Evolutionary conservation across 768 basidiomycete species (phyloP).

Genomic region (Amanita brunnescens): DNA sequence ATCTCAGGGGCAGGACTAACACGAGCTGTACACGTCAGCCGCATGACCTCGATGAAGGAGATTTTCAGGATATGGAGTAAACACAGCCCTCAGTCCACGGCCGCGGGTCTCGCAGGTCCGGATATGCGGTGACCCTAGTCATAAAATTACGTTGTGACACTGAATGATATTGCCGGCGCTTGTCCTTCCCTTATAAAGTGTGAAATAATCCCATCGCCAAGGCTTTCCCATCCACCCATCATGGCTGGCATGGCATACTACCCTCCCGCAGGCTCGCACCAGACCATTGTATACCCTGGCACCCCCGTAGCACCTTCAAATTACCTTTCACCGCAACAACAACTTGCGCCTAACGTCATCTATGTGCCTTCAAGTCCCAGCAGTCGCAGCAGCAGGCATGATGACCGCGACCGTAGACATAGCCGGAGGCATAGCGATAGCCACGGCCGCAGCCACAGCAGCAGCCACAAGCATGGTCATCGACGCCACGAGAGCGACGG

Average conservation of each 20-base stretch:
- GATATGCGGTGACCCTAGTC: neutral
- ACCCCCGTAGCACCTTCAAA: conserved; percentile 2
- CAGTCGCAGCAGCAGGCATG: conserved; percentile 9
- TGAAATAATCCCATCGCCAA: neutral
- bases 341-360: conserved; percentile 7
- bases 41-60: conserved; percentile 88
- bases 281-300: conserved; percentile 26
- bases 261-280: conserved; percentile 27
- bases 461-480: neutral
- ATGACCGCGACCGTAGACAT: conserved; percentile 13
- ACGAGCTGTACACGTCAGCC: conserved; percentile 42
- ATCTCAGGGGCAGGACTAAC: neutral
- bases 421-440: conserved; percentile 4
- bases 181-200: neutral
- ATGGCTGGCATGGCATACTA: conserved; percentile 26
- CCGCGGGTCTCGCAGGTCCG: neutral
- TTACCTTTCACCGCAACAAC: conserved; percentile 10
- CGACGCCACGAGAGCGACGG: conserved; percentile 13
- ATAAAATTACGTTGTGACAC: neutral
- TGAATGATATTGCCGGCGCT: neutral
- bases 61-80: conserved; percentile 72
- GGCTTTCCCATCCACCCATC: neutral
- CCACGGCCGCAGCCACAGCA: neutral
- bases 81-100: neutral
- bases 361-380: conserved; percentile 5